These are phyloP conservation scores for Hondaea fermentalgiana DNA, from an alignment of 108 stramenopile species.

Conservation along the genomic window DNA sequence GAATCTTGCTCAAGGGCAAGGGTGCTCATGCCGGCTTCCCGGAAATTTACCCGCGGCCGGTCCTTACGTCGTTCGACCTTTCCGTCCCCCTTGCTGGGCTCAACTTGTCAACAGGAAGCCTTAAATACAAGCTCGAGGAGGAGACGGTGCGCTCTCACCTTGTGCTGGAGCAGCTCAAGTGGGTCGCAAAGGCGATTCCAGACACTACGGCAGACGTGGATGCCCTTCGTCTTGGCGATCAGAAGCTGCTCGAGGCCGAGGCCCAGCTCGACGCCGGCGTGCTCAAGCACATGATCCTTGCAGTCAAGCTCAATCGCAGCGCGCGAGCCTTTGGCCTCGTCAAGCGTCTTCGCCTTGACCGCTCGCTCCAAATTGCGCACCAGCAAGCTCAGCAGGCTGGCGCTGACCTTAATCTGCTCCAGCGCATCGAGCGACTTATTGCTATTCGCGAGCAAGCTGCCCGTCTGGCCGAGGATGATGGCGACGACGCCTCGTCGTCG, in stretches of 20 bases:
- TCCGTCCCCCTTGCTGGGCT: background rate
- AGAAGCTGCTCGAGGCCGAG: background rate
- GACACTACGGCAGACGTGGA: background rate
- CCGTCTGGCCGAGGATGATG: background rate
- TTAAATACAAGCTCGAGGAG: slow-evolving; percentile 7
- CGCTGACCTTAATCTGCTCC: background rate
- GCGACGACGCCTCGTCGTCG: background rate
- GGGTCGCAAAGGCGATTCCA: background rate
- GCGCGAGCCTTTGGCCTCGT: background rate
- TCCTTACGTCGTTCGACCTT: background rate
- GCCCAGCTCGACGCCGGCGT: background rate
- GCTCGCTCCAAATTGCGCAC: slow-evolving; percentile 4
- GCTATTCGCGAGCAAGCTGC: background rate
- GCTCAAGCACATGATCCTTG: background rate
- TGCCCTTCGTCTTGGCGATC: background rate
- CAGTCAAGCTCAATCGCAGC: background rate
- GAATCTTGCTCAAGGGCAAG: background rate
- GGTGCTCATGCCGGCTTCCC: background rate
- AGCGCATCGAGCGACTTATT: background rate
- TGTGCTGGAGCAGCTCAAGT: background rate
- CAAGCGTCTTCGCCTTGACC: background rate
- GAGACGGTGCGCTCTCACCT: background rate
- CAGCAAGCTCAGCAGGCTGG: background rate
- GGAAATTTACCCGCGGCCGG: background rate
- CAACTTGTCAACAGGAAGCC: background rate